Conservation (phyloP, 2,329 filamentous ascomycete genomes). For the Diaporthe citri region DNA sequence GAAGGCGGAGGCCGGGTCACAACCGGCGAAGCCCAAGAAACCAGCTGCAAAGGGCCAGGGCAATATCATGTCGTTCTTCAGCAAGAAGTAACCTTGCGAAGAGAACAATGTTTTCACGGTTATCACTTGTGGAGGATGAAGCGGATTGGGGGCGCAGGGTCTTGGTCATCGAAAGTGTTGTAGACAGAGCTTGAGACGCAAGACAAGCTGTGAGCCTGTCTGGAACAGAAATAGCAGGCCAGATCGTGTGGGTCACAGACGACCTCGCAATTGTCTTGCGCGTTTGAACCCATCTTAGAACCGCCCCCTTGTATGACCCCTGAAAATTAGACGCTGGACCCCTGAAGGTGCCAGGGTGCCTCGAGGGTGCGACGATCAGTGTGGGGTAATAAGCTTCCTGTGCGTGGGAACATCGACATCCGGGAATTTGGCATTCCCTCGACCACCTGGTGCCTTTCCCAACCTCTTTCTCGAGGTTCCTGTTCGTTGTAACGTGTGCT, state of each 20-base stretch:
- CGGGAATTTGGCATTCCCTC: constrained; percentile 26
- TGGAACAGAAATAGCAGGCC: not conserved
- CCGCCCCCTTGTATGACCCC: constrained; percentile 13
- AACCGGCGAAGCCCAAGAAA: constrained; percentile 66
- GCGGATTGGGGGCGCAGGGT: not conserved
- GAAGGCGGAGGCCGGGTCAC: constrained; percentile 66
- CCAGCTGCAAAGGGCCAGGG: constrained; percentile 74
- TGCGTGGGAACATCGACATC: constrained; percentile 12
- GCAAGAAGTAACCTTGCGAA: constrained; percentile 73
- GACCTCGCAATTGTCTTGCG: not conserved
- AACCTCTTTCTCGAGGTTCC: not conserved
- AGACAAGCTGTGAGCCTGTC: not conserved
- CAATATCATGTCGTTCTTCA: constrained; percentile 93
- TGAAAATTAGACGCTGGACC: constrained; percentile 23
- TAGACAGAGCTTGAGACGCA: not conserved
- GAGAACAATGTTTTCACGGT: not conserved
- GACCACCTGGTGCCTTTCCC: not conserved
- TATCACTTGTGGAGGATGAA: not conserved
- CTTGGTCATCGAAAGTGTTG: not conserved
- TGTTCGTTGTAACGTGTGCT: constrained; percentile 15
- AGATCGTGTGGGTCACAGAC: constrained; percentile 6
- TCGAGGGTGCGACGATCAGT: not conserved
- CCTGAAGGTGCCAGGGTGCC: constrained; percentile 6
- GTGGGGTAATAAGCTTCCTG: constrained; percentile 27
- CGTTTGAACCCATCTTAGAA: constrained; percentile 17